Conservation (phyloP, 1,139 yeast species). For the Kluyveromyces sp. region DNA sequence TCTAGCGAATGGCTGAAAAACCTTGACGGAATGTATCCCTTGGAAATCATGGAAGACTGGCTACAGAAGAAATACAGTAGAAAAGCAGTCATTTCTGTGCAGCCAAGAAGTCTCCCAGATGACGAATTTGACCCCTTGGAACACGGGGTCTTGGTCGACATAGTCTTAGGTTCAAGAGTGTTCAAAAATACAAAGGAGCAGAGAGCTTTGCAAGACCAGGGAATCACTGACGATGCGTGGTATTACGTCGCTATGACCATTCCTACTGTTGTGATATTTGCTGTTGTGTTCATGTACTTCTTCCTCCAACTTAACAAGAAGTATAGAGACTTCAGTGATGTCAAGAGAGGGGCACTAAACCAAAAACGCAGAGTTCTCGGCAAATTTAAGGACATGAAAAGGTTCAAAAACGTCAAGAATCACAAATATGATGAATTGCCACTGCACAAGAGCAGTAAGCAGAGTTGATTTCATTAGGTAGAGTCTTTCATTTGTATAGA, state of each 20-base stretch:
- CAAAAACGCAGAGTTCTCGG: constrained; percentile 43
- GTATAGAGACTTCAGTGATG: constrained; percentile 43
- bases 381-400: constrained; percentile 33
- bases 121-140: constrained; percentile 53
- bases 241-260: constrained; percentile 61
- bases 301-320: constrained; percentile 49
- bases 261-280: constrained; percentile 64
- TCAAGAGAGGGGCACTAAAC: constrained; percentile 43
- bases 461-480: constrained; percentile 18
- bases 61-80: constrained; percentile 44
- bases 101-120: constrained; percentile 59
- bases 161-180: constrained; percentile 54
- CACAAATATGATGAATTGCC: constrained; percentile 39
- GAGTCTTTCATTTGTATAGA: neutral
- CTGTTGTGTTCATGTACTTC: constrained; percentile 55
- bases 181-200: constrained; percentile 51
- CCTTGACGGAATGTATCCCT: constrained; percentile 55
- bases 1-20: constrained; percentile 66
- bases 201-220: constrained; percentile 48
- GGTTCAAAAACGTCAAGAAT: constrained; percentile 29
- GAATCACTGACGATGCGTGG: constrained; percentile 55
- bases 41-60: constrained; percentile 58
- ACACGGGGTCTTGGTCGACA: constrained; percentile 49
- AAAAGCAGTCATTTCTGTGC: constrained; percentile 53
- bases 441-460: constrained; percentile 28